Evolutionary conservation across 768 basidiomycete species (phyloP), one percentile per base, ranked within the genome.

Genomic region (Tricholoma saponaceum): DNA sequence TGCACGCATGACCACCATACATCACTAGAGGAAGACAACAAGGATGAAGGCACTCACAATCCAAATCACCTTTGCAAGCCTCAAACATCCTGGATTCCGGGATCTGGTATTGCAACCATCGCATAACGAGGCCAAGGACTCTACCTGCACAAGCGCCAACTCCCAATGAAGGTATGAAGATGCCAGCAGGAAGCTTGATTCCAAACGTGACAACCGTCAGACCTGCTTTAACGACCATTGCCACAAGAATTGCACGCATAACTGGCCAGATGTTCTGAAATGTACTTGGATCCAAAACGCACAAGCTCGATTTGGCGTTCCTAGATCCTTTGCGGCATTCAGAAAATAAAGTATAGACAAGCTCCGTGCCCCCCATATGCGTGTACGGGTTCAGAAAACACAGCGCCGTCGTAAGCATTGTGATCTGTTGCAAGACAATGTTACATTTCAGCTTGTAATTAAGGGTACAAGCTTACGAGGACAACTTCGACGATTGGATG

Each of bases 131-230:
- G 33, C 96, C 96, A 33, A 93, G 65, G 33, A 98, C 83, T 22
- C 96, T 82, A 1, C 97, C 97, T 26, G 90, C 90, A 66, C 94
- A 95, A 0, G 95, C 95, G 23, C 96, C 95, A 10, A 96, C 95
- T 13, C 90, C 94, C 7, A 99, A 83, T 0, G 94, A 92, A 0
- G 97, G 97, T 39, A 99, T 92, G 72, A 99, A 99, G 62, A 98
- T 97, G 3, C 97, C 96, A 13, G 95, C 94, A 50, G 90, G 90
- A 16, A 93, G 66, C 66, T 89, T 91, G 74, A 96, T 92, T 6
- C 96, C 97, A 59, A 98, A 98, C 0, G 96, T 98, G 35, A 96
- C 79, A 52, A 94, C 76, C 0, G 93, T 95, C 55, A 97, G 71
- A 2, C 78, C 77, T 1, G 85, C 89, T 69, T 95, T 96, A 64